Evolutionary conservation across 805 yeast genomes (phyloP), one percentile per base, ranked within the genome.

Genomic region (Saccharomyces jurei): DNA sequence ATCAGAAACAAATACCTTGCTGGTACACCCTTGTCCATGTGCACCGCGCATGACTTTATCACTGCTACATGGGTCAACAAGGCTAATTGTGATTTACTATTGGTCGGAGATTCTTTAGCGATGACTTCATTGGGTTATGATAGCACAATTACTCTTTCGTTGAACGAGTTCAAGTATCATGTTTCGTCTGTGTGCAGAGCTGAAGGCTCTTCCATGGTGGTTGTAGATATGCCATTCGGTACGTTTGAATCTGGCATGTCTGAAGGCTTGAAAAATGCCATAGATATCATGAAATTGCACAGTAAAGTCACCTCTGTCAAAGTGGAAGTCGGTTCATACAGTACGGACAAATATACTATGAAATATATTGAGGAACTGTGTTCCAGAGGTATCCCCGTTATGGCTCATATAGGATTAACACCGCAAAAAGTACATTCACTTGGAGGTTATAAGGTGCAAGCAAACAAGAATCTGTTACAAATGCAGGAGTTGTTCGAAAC

Each of bases 211-310:
- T 83, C 94, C 32, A 81, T 88, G 57, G 63, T 91, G 5, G 78
- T 92, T 4, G 94, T 87, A 0, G 99, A 92, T 68, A 71, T 94
- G 63, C 96, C 98, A 2, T 91, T 87, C 72, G 98, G 98, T 0
- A 73, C 87, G 0, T 91, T 82, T 66, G 98, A 92, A 67, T 62
- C 76, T 1, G 78, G 86, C 2, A 69, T 77, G 0, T 76, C 77
- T 21, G 80, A 84, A 58, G 96, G 96, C 1, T 68, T 87, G 2
- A 88, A 65, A 59, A 87, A 89, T 59, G 92, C 88, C 0, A 79
- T 92, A 54, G 62, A 65, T 25, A 46, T 69, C 26, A 63, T 68
- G 66, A 67, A 67, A 54, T 22, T 63, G 48, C 60, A 62, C 48
- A 57, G 61, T 25, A 63, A 58, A n/a, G 65, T 69, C 2, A 59